phyloP scores from a whole-genome alignment of 73 alveolate genomes.

The Paramecium sexaurelia region DNA sequence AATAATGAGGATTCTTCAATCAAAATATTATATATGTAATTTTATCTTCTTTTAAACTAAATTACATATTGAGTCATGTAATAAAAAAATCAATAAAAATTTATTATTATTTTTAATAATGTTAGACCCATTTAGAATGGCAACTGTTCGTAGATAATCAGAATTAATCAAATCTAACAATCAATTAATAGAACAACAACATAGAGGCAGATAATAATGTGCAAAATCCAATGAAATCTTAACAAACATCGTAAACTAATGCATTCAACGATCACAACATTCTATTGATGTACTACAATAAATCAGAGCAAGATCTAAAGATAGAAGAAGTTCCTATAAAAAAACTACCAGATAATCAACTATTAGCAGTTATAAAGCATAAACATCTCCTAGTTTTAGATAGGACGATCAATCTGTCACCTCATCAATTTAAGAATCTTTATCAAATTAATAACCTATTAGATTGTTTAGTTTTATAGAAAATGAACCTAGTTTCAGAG shows the following conservation, averaged over 20 bases:
- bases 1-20: not conserved
- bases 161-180: not conserved
- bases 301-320: constrained; percentile 54
- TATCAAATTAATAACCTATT: not conserved
- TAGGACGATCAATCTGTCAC: not conserved
- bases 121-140: constrained; percentile 42
- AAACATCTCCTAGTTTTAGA: constrained; percentile 53
- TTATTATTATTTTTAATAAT: not conserved
- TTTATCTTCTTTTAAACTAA: not conserved
- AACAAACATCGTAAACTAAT: not conserved
- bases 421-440: constrained; percentile 6
- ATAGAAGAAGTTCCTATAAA: constrained; percentile 24
- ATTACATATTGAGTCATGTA: not conserved
- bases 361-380: not conserved
- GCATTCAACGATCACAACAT: constrained; percentile 53
- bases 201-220: not conserved
- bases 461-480: constrained; percentile 28
- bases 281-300: constrained; percentile 33
- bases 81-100: not conserved
- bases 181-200: not conserved
- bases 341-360: not conserved
- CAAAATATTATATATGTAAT: not conserved
- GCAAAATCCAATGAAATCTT: not conserved
- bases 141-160: constrained; percentile 46
- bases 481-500: constrained; percentile 53